These are phyloP conservation scores for Zopfia rhizophila DNA, from an alignment of 2,329 filamentous ascomycete genomes.

Conservation along the genomic window DNA sequence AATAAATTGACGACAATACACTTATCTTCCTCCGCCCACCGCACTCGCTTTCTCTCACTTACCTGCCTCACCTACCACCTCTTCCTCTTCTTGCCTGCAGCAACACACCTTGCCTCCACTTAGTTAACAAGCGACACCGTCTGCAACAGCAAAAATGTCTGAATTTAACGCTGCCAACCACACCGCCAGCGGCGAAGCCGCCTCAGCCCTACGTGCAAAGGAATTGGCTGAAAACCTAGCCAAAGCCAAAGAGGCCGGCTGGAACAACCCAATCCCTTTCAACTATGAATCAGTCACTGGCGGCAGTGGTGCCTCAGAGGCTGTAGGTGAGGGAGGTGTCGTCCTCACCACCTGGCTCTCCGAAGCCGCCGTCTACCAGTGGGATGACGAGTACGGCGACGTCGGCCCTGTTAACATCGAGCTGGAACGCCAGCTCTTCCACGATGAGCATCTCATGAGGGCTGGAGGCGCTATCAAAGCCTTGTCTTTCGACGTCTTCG, in stretches of 20 bases:
- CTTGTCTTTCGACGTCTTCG: conserved; percentile 64
- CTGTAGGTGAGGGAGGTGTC: conserved; percentile 9
- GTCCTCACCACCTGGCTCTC: conserved; percentile 56
- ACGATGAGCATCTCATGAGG: conserved; percentile 61
- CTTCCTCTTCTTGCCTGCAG: too few relatives aligned
- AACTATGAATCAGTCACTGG: conserved; percentile 59
- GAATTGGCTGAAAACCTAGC: conserved; percentile 35
- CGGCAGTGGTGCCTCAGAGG: conserved; percentile 31
- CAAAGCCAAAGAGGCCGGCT: conserved; percentile 52
- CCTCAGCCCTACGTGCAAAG: too few relatives aligned
- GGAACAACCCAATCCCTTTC: conserved; percentile 59
- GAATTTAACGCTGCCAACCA: too few relatives aligned
- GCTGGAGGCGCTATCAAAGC: conserved; percentile 72
- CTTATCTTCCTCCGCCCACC: too few relatives aligned
- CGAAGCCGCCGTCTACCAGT: conserved; percentile 79
- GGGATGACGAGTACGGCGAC: conserved; percentile 86
- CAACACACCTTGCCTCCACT: too few relatives aligned
- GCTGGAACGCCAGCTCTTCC: conserved; percentile 81
- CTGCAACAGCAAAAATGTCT: too few relatives aligned
- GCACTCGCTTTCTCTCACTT: too few relatives aligned
- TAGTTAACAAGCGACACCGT: too few relatives aligned
- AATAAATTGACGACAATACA: too few relatives aligned
- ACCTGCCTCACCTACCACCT: too few relatives aligned
- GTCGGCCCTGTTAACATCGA: conserved; percentile 76
- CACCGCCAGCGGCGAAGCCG: too few relatives aligned